Base-by-base conservation (phyloP, 2,329 filamentous ascomycete genomes). In the Paraphoma sp. region DNA sequence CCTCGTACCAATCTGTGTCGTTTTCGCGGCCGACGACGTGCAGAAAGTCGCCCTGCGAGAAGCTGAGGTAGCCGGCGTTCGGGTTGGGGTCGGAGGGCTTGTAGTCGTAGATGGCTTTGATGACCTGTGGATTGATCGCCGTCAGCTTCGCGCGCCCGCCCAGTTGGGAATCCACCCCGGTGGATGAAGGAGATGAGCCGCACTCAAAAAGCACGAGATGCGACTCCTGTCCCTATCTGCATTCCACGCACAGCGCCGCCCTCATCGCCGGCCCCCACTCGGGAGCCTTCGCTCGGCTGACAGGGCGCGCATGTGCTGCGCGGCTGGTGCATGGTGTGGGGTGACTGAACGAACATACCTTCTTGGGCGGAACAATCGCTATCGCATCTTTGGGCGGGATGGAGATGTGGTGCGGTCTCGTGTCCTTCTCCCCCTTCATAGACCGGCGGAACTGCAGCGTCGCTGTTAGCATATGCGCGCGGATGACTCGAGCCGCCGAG, bases 11-110 rank as follows among this genome's bases (percentile, higher is more conserved):
- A 75, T 97, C 92, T 41, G 83, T 81, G 76, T 98, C 94, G 82
- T 97, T 89, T 81, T 98, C 95, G 77, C 94, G 90, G 71, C 91
- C 92, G 77, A 98, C 94, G 63, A 99, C 95, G 81, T 98, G 94
- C 76, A 99, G 95, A 78, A 98, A 99, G 77, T 99, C 95, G 72
- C 95, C 95, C 75, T 92, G 91, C 64, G 89, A 92, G 79, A 99
- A 99, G 75, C 90, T 89, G 70, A 99, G 84, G 81, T 97, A 82
- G 60, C 68, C 71, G 45, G 78, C 74, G 55, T 63, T 89, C 75
- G 94, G 89, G 51, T 80, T 80, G 57, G 80, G 78, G 50, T 81
- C 80, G 59, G 87, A 87, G 57, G 93, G 91, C 71, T 96, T 92
- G 84, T 96, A 97, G 78, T 97, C 93, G 83, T 96, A 97, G 56